Conservation (phyloP, 768 basidiomycete species). For the Fomitopsis pulvina region DNA sequence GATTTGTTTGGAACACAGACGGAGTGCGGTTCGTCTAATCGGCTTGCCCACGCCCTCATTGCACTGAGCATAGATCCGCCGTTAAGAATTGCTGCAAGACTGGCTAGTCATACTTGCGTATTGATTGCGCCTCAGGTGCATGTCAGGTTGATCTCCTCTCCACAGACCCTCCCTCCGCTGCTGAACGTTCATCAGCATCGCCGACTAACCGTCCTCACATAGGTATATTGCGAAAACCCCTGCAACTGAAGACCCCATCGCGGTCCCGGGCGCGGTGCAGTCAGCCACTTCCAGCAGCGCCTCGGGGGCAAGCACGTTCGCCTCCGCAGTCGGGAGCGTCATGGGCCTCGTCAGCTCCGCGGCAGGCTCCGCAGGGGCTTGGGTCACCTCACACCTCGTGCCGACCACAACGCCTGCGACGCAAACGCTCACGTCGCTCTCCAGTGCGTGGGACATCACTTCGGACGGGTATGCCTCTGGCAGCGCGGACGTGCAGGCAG, state of each 20-base stretch:
- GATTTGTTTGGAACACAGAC: no score
- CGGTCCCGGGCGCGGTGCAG: constrained; percentile 11
- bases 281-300: constrained; percentile 4
- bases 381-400: constrained; percentile 15
- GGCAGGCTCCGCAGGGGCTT: constrained; percentile 18
- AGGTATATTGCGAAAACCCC: constrained; percentile 13
- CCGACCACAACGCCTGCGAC: constrained; percentile 9
- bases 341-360: constrained; percentile 12
- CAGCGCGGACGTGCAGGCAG: constrained; percentile 8
- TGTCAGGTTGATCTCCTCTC: no score
- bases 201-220: neutral
- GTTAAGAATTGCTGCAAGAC: no score
- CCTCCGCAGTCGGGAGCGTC: constrained; percentile 11
- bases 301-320: constrained; percentile 12
- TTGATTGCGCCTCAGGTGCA: no score
- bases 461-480: constrained; percentile 9
- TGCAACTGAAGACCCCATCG: constrained; percentile 8
- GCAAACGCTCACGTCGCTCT: constrained; percentile 8
- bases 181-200: neutral
- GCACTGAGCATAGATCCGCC: no score
- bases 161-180: no score
- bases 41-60: no score
- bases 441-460: constrained; percentile 7
- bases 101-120: no score
- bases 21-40: no score